A percentile compares a stretch with the other conserved stretches of the same genome.
phyloP scores from a whole-genome alignment of 306 rosid genomes.

The Citrullus amarus region DNA sequence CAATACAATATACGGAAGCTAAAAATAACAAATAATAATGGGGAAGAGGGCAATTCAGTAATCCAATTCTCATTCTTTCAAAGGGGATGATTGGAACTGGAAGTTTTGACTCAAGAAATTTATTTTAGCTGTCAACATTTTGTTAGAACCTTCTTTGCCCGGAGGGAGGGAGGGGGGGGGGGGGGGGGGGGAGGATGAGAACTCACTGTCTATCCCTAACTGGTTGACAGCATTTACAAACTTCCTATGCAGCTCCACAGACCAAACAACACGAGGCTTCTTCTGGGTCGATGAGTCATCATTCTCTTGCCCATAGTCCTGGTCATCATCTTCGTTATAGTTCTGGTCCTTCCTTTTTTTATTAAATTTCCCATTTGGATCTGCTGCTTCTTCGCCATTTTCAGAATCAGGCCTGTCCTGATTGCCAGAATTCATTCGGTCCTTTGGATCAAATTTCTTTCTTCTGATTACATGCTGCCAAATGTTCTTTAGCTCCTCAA shows the following conservation, averaged over 20 bases:
- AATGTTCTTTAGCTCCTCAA: constrained; percentile 88
- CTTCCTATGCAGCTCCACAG: constrained; percentile 86
- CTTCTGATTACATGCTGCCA: constrained; percentile 95
- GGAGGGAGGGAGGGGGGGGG: too few species aligned
- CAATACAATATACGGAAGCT: background rate
- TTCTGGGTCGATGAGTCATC: constrained; percentile 75
- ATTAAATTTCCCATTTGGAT: constrained; percentile 48
- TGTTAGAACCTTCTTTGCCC: background rate
- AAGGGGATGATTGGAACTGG: background rate
- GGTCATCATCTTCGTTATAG: constrained; percentile 66
- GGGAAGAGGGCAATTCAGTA: background rate
- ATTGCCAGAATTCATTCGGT: constrained; percentile 31
- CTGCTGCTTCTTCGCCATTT: constrained; percentile 35
- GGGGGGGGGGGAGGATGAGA: constrained; percentile 2
- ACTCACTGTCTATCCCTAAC: constrained; percentile 88
- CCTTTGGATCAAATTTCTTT: constrained; percentile 74
- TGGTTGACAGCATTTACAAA: constrained; percentile 89
- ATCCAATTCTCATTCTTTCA: background rate
- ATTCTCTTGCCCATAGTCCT: constrained; percentile 46
- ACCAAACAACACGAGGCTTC: constrained; percentile 99
- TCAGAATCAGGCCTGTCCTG: constrained; percentile 28
- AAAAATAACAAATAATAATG: background rate
- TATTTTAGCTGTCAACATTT: background rate
- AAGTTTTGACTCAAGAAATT: background rate
- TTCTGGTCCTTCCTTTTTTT: constrained; percentile 75